phyloP scores from a whole-genome alignment of 2,329 filamentous ascomycete species.

The Hypoxylon sp. region DNA sequence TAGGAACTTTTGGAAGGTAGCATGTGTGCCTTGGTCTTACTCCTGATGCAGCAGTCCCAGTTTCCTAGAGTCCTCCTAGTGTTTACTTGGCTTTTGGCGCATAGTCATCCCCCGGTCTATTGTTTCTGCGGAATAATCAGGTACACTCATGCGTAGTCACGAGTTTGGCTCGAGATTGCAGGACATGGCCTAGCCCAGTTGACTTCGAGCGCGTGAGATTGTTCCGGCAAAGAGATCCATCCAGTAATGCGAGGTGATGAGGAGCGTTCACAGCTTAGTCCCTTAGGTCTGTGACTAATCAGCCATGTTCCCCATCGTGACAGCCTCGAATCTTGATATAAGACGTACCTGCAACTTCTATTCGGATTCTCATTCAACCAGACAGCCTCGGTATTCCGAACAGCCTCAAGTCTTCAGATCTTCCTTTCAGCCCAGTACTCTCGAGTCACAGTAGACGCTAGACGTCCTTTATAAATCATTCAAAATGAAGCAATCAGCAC shows the following conservation, averaged over 20 bases:
- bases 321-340: slow-evolving; percentile 3
- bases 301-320: background rate
- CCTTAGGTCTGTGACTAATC: background rate
- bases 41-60: background rate
- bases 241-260: slow-evolving; percentile 5
- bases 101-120: background rate
- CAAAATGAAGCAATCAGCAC: slow-evolving; percentile 9
- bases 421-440: background rate
- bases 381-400: slow-evolving; percentile 4
- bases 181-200: background rate
- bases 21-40: background rate
- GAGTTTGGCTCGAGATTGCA: background rate
- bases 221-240: background rate
- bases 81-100: background rate
- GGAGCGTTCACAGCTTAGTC: background rate
- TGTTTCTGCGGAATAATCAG: slow-evolving; percentile 1
- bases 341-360: slow-evolving; percentile 2
- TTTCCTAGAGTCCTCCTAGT: background rate
- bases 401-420: slow-evolving; percentile 4
- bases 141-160: slow-evolving; percentile 5
- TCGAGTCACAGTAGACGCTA: slow-evolving; percentile 8
- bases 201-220: background rate
- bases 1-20: background rate
- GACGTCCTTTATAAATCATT: slow-evolving; percentile 2
- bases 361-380: background rate